phyloP scores from a whole-genome alignment of 805 yeast genomes.

The Ogataea methylovora region DNA sequence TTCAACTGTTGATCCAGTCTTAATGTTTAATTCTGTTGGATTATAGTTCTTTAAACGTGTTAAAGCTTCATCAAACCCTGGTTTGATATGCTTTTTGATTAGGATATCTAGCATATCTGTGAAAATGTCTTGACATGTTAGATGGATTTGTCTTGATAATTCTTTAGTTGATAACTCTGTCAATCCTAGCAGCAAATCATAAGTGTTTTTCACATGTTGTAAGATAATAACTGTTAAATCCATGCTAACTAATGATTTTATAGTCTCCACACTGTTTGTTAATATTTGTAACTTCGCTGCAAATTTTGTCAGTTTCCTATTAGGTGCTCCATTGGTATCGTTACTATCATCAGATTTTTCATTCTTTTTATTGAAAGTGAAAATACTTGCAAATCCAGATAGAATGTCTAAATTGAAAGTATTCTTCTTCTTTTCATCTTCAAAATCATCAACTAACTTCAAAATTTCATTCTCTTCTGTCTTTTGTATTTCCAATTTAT shows the following conservation, averaged over 20 bases:
- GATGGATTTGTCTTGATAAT: slow-evolving; percentile 25
- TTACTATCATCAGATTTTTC: slow-evolving; percentile 14
- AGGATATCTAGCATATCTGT: slow-evolving; percentile 55
- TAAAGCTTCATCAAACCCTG: slow-evolving; percentile 81
- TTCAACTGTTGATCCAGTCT: slow-evolving; percentile 42
- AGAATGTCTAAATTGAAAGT: slow-evolving; percentile 38
- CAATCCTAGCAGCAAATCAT: slow-evolving; percentile 50
- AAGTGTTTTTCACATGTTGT: slow-evolving; percentile 57
- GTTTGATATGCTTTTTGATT: slow-evolving; percentile 68
- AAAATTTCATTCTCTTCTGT: slow-evolving; percentile 30
- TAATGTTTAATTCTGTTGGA: slow-evolving; percentile 36
- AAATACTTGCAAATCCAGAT: slow-evolving; percentile 57
- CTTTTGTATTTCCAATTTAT: slow-evolving; percentile 28
- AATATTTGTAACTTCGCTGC: slow-evolving; percentile 78
- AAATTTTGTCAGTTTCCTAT: slow-evolving; percentile 45
- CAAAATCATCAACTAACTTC: slow-evolving; percentile 21
- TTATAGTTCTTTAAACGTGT: slow-evolving; percentile 62
- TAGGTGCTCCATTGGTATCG: slow-evolving; percentile 12
- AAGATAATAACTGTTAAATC: slow-evolving; percentile 70
- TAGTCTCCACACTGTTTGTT: slow-evolving; percentile 64
- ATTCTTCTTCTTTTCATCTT: slow-evolving; percentile 28
- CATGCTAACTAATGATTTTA: slow-evolving; percentile 70
- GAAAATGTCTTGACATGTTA: slow-evolving; percentile 51
- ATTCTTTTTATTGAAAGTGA: slow-evolving; percentile 26
- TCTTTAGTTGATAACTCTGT: slow-evolving; percentile 22